phyloP scores from a whole-genome alignment of 192 early-diverging fungal species.

The Diversispora eburnea region DNA sequence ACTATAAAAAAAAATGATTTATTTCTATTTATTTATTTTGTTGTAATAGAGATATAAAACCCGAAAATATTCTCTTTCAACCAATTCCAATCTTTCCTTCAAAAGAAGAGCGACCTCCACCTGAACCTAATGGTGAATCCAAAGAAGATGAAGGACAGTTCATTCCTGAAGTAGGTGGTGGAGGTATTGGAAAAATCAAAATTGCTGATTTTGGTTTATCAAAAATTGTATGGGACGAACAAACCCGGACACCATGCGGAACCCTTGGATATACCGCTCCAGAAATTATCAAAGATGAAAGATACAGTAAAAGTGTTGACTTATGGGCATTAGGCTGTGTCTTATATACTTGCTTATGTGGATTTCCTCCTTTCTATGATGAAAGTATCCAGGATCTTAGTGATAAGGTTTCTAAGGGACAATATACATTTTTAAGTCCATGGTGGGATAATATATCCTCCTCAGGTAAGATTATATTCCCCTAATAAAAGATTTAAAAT shows the following conservation, averaged over 20 bases:
- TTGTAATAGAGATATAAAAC: constrained; percentile 80
- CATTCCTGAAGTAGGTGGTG: constrained; percentile 69
- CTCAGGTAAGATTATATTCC: constrained; percentile 37
- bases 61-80: constrained; percentile 83
- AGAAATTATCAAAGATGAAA: constrained; percentile 80
- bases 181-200: constrained; percentile 79
- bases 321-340: constrained; percentile 89
- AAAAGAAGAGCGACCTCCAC: constrained; percentile 29
- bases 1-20: background rate
- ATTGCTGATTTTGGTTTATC: constrained; percentile 89
- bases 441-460: constrained; percentile 90
- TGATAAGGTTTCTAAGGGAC: constrained; percentile 80
- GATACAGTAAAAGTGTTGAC: constrained; percentile 78
- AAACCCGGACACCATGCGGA: constrained; percentile 86
- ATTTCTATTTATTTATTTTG: background rate
- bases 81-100: constrained; percentile 62
- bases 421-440: constrained; percentile 79
- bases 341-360: constrained; percentile 76
- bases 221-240: constrained; percentile 79
- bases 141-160: constrained; percentile 75
- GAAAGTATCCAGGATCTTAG: constrained; percentile 72
- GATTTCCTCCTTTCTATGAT: constrained; percentile 81
- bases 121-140: constrained; percentile 55
- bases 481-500: background rate
- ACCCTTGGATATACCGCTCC: constrained; percentile 93